Percentiles rank a stretch among this genome's conserved stretches.
Evolutionary conservation across 2,329 filamentous ascomycete species (phyloP).

Genomic region (Fusarium chuoi): DNA sequence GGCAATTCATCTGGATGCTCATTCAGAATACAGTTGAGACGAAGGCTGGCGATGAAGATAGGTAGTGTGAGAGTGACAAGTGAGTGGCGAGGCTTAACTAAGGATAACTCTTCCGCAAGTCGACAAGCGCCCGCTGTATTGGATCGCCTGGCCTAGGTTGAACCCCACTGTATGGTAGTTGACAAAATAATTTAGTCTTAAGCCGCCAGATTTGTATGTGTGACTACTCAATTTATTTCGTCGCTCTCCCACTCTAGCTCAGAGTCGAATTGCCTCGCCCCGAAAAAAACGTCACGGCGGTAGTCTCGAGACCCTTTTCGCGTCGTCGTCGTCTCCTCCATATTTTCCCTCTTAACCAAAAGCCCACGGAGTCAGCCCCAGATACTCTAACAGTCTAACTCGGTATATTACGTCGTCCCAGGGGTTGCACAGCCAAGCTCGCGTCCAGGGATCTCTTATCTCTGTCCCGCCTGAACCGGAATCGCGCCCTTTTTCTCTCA

Average conservation of each 20-base stretch:
- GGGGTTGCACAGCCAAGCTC: slow-evolving; percentile 8
- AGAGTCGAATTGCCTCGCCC: slow-evolving; percentile 14
- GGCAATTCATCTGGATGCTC: neutral
- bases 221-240: neutral
- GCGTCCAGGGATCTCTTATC: slow-evolving; percentile 30
- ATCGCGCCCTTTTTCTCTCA: slow-evolving; percentile 3
- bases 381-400: neutral
- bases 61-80: neutral
- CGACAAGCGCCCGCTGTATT: slow-evolving; percentile 35
- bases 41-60: neutral
- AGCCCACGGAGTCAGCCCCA: neutral
- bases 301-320: slow-evolving; percentile 4
- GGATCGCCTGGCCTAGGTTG: slow-evolving; percentile 24
- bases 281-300: slow-evolving; percentile 19
- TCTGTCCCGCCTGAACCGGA: slow-evolving; percentile 10
- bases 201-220: rapidly evolving
- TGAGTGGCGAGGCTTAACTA: slow-evolving; percentile 9
- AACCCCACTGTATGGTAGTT: slow-evolving; percentile 13
- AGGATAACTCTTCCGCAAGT: slow-evolving; percentile 14
- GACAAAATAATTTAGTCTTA: slow-evolving; percentile 3
- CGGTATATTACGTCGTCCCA: neutral
- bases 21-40: neutral
- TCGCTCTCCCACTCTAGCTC: neutral
- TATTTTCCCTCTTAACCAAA: neutral
- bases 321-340: neutral